Conservation (phyloP, 139 green algal genomes). For the Penium margaritaceum region DNA sequence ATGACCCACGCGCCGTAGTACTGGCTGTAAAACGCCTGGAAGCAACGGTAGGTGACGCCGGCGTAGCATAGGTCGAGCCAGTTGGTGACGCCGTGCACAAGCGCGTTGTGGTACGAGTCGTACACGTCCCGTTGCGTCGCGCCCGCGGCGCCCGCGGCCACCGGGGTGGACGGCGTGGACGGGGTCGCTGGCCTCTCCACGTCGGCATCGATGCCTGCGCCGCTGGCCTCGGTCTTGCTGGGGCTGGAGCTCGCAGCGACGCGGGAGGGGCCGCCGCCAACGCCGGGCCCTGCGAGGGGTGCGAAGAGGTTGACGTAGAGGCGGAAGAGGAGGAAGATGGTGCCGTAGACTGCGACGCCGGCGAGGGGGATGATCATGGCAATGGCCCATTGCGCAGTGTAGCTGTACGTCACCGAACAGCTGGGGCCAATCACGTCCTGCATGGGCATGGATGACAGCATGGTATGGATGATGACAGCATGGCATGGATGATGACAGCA, state of each 20-base stretch:
- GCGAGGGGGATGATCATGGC: background rate
- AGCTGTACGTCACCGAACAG: background rate
- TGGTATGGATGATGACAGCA: background rate
- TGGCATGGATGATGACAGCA: background rate
- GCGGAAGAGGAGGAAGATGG: background rate
- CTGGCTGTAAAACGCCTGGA: conserved; percentile 5
- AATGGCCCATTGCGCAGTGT: background rate
- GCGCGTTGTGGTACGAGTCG: background rate
- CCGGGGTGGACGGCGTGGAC: too few relatives aligned
- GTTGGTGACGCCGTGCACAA: conserved; percentile 1
- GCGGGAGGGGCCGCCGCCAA: background rate
- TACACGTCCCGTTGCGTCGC: background rate
- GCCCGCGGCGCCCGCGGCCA: too few relatives aligned
- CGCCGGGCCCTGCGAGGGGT: background rate
- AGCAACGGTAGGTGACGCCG: background rate
- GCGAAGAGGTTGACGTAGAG: background rate
- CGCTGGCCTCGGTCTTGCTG: background rate
- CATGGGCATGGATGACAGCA: background rate
- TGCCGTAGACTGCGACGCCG: background rate
- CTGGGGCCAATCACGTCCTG: background rate
- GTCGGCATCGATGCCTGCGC: background rate
- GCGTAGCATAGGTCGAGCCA: conserved; percentile 8
- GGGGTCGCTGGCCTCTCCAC: background rate
- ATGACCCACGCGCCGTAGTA: background rate
- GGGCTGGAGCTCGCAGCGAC: background rate